Conservation (phyloP, 2,329 filamentous ascomycete species). For the Cladosporium sp. region DNA sequence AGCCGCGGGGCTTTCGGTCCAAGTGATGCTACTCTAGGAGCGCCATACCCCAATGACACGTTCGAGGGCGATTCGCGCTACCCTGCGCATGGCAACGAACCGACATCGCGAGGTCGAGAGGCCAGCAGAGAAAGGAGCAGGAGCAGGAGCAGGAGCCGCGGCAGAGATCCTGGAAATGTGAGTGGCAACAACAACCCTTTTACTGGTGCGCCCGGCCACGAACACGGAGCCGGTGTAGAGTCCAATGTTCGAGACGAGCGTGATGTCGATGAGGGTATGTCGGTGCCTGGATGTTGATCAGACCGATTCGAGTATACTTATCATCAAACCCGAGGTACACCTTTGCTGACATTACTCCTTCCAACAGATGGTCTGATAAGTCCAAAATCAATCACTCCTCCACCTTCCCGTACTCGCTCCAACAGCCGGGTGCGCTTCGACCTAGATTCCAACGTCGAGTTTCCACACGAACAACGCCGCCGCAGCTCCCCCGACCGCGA, state of each 20-base stretch:
- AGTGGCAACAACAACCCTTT: conserved; percentile 31
- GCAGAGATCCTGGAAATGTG: conserved; percentile 45
- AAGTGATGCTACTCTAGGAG: conserved; percentile 24
- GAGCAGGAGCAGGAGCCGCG: conserved; percentile 18
- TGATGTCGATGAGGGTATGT: conserved; percentile 22
- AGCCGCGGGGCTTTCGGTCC: conserved; percentile 30
- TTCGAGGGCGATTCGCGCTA: conserved; percentile 29
- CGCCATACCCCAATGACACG: conserved; percentile 28
- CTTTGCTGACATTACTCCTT: conserved; percentile 8
- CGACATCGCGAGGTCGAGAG: conserved; percentile 16
- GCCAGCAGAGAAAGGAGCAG: conserved; percentile 28
- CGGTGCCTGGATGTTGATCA: conserved; percentile 9
- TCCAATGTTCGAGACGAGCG: conserved; percentile 1
- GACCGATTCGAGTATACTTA: conserved; percentile 8
- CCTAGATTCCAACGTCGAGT: conserved; percentile 27
- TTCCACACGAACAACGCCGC: conserved; percentile 22
- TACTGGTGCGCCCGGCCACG: neutral
- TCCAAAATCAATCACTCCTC: conserved; percentile 9
- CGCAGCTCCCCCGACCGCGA: conserved; percentile 14
- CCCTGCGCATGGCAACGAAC: conserved; percentile 17
- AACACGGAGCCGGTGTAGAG: neutral
- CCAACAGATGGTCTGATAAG: conserved; percentile 29
- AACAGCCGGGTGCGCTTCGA: conserved; percentile 30
- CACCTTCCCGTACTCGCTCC: conserved; percentile 20
- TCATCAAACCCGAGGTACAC: neutral